Evolutionary conservation across 352 stramenopile genomes (phyloP).

Genomic region (Phytopythium vexans): DNA sequence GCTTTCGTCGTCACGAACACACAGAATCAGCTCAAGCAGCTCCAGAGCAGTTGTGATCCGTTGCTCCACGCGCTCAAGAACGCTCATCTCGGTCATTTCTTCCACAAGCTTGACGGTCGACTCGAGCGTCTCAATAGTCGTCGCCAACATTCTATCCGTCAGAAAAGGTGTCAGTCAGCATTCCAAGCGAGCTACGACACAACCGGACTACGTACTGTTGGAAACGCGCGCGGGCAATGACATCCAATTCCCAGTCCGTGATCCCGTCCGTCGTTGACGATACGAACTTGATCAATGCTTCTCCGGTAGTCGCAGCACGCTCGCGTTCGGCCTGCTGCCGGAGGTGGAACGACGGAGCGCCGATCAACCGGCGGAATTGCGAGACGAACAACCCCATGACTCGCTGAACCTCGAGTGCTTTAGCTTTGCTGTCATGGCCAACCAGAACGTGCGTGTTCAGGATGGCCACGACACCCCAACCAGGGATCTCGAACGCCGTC

Average conservation of each 20-base stretch:
- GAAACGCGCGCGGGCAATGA: slow-evolving; percentile 43
- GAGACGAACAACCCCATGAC: slow-evolving; percentile 71
- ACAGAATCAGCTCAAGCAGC: slow-evolving; percentile 54
- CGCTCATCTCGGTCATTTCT: slow-evolving; percentile 69
- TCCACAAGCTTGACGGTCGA: slow-evolving; percentile 71
- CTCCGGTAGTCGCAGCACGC: not conserved
- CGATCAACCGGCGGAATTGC: slow-evolving; percentile 59
- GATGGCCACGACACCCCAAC: slow-evolving; percentile 62
- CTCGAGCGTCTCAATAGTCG: slow-evolving; percentile 61
- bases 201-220: slow-evolving; percentile 22
- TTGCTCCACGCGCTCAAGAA: slow-evolving; percentile 57
- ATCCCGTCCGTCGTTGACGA: slow-evolving; percentile 47
- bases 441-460: slow-evolving; percentile 33
- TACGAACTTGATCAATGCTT: slow-evolving; percentile 35
- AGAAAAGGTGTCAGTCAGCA: not conserved
- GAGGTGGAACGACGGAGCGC: slow-evolving; percentile 45
- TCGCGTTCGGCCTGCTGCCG: slow-evolving; percentile 28
- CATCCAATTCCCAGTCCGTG: slow-evolving; percentile 73
- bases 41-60: slow-evolving; percentile 48
- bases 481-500: slow-evolving; percentile 69
- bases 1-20: slow-evolving; percentile 4
- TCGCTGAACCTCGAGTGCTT: slow-evolving; percentile 30
- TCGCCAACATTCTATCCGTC: slow-evolving; percentile 38
- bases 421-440: slow-evolving; percentile 7
- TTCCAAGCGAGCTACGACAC: not conserved